A percentile compares a stretch with the other conserved stretches of the same genome.
Evolutionary conservation across 2,329 filamentous ascomycete species (phyloP).

Genomic region (Camptophora hylomeconis): DNA sequence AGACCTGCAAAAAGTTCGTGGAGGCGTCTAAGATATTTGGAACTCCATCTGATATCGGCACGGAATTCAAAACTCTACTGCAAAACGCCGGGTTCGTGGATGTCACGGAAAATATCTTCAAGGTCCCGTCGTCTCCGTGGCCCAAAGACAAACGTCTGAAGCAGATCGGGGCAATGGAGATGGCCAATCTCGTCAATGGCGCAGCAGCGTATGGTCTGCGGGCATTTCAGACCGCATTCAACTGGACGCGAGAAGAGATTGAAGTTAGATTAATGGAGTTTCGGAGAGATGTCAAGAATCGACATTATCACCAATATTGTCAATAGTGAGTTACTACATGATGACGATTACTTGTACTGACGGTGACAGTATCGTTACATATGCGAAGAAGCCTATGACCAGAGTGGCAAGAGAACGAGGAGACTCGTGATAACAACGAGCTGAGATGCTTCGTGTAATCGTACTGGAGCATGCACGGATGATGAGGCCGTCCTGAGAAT

Average conservation of each 20-base stretch:
- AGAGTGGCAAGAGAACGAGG: too few species aligned
- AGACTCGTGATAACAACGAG: too few species aligned
- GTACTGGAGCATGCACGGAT: too few species aligned
- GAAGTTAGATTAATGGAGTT: too few species aligned
- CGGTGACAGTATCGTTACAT: too few species aligned
- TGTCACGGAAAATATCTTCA: slow-evolving; percentile 16
- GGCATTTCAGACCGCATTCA: slow-evolving; percentile 7
- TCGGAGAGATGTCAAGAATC: slow-evolving; percentile 7
- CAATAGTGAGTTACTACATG: slow-evolving; percentile 10
- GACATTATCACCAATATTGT: slow-evolving; percentile 8
- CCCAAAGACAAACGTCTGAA: slow-evolving; percentile 19
- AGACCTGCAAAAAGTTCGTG: slow-evolving; percentile 18
- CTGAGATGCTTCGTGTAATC: too few species aligned
- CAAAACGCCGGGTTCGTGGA: slow-evolving; percentile 18
- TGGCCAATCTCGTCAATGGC: slow-evolving; percentile 8
- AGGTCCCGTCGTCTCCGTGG: slow-evolving; percentile 19
- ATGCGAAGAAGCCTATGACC: too few species aligned
- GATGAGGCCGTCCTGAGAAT: too few species aligned
- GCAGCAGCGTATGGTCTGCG: slow-evolving; percentile 7
- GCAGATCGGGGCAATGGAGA: slow-evolving; percentile 15
- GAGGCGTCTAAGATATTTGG: slow-evolving; percentile 18
- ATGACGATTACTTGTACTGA: too few species aligned
- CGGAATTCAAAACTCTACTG: slow-evolving; percentile 7
- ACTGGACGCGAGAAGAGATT: slow-evolving; percentile 8
- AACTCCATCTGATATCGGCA: slow-evolving; percentile 1